Conservation (phyloP, 2,329 filamentous ascomycete species). For the Beauveria varroae region DNA sequence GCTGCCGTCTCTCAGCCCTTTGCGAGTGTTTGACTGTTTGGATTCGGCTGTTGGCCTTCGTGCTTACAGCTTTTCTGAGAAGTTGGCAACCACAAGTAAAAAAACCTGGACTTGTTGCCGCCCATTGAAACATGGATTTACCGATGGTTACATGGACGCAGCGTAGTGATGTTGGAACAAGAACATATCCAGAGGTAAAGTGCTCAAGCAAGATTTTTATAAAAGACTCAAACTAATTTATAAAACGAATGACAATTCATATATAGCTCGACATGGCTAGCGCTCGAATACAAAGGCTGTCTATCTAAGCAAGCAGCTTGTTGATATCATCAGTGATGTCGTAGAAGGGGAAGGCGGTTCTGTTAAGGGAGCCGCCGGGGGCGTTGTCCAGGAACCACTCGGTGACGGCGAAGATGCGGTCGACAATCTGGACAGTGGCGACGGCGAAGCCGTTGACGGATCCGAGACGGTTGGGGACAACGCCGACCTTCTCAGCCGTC, state of each 20-base stretch:
- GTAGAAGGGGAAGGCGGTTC: not conserved
- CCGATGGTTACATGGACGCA: too few species aligned
- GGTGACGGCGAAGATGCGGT: not conserved
- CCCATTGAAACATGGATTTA: too few species aligned
- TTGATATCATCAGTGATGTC: conserved; percentile 1
- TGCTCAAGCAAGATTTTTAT: not conserved
- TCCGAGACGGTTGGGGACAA: conserved; percentile 17
- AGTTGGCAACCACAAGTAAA: too few species aligned
- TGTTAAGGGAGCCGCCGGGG: not conserved
- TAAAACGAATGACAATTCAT: not conserved
- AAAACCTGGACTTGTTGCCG: too few species aligned
- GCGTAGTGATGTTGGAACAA: not conserved
- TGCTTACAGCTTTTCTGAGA: too few species aligned
- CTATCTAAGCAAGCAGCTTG: not conserved
- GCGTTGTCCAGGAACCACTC: not conserved
- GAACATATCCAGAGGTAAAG: not conserved
- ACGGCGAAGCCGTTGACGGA: conserved; percentile 13
- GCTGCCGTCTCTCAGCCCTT: too few species aligned
- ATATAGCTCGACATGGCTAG: too few species aligned
- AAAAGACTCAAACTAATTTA: not conserved
- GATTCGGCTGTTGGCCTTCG: too few species aligned
- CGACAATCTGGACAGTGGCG: conserved; percentile 13
- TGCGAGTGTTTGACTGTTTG: too few species aligned
- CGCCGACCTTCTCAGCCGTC: conserved; percentile 27
- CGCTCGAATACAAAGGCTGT: not conserved